phyloP scores from a whole-genome alignment of 1,139 yeast species.

The Meyerozyma elateridarum region DNA sequence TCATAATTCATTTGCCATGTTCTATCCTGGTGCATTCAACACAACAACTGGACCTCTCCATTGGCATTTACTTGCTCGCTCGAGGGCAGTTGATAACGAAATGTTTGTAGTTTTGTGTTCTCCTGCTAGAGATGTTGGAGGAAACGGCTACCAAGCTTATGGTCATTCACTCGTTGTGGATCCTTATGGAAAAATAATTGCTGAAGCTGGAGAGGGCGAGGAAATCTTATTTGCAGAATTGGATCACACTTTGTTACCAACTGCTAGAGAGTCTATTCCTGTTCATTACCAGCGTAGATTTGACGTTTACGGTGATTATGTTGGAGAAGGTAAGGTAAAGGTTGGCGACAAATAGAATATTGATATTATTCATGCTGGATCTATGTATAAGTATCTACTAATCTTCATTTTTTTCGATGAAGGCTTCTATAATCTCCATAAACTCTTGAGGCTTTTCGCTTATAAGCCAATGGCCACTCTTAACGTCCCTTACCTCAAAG shows the following conservation, averaged over 20 bases:
- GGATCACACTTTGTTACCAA: slow-evolving; percentile 57
- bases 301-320: slow-evolving; percentile 75
- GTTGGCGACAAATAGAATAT: neutral
- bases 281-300: slow-evolving; percentile 76
- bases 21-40: slow-evolving; percentile 94
- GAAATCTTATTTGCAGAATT: slow-evolving; percentile 77
- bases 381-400: slow-evolving; percentile 6
- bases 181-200: slow-evolving; percentile 75
- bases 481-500: slow-evolving; percentile 68
- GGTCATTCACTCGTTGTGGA: slow-evolving; percentile 89
- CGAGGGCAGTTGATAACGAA: slow-evolving; percentile 90
- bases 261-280: slow-evolving; percentile 71
- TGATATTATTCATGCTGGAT: neutral
- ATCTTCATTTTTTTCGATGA: slow-evolving; percentile 56
- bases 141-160: slow-evolving; percentile 77
- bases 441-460: slow-evolving; percentile 75
- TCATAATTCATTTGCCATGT: slow-evolving; percentile 77
- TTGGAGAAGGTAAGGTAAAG: slow-evolving; percentile 16
- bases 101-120: slow-evolving; percentile 75
- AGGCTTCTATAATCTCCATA: slow-evolving; percentile 51
- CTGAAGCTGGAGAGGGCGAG: slow-evolving; percentile 84
- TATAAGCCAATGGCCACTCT: slow-evolving; percentile 90
- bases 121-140: slow-evolving; percentile 74
- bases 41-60: slow-evolving; percentile 94
- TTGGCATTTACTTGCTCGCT: slow-evolving; percentile 83